Evolutionary conservation across 371 early-diverging fungal genomes (phyloP).

Genomic region (Circinella umbellata): DNA sequence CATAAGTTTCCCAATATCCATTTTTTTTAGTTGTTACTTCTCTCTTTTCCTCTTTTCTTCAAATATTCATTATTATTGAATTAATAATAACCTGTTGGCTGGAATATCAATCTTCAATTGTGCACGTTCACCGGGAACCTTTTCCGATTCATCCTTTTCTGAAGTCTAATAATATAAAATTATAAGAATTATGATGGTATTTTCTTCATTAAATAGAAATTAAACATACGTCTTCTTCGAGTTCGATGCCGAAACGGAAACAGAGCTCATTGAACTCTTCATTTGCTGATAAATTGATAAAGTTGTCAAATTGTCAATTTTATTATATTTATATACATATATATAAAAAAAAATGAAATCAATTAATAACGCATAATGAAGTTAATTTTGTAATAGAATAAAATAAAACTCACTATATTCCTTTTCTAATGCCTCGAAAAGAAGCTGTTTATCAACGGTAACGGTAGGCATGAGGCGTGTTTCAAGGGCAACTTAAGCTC

Average conservation of each 20-base stretch:
- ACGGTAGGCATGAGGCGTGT: slow-evolving; percentile 86
- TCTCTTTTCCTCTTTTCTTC: not conserved
- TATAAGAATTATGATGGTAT: not conserved
- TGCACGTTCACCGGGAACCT: slow-evolving; percentile 63
- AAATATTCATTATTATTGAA: not conserved
- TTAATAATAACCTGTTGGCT: slow-evolving; percentile 91
- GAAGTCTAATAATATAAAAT: slow-evolving; percentile 67
- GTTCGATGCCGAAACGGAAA: slow-evolving; percentile 99
- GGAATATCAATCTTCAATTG: slow-evolving; percentile 99
- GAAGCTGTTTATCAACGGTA: slow-evolving; percentile 87
- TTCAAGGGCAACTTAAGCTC: slow-evolving; percentile 8
- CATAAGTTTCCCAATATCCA: not conserved
- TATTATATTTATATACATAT: too few species aligned
- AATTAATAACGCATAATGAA: too few species aligned
- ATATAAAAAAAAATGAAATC: too few species aligned
- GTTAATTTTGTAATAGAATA: not conserved
- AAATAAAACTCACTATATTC: slow-evolving; percentile 67
- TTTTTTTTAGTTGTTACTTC: not conserved
- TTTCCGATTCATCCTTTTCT: slow-evolving; percentile 36
- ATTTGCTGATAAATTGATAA: slow-evolving; percentile 50
- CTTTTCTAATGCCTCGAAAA: slow-evolving; percentile 84
- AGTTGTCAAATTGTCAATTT: not conserved
- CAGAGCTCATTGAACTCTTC: slow-evolving; percentile 96
- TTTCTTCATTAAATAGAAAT: not conserved
- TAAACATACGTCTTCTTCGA: slow-evolving; percentile 92